Conservation (phyloP, 2,329 filamentous ascomycete genomes). For the Neoarthrinium moseri region DNA sequence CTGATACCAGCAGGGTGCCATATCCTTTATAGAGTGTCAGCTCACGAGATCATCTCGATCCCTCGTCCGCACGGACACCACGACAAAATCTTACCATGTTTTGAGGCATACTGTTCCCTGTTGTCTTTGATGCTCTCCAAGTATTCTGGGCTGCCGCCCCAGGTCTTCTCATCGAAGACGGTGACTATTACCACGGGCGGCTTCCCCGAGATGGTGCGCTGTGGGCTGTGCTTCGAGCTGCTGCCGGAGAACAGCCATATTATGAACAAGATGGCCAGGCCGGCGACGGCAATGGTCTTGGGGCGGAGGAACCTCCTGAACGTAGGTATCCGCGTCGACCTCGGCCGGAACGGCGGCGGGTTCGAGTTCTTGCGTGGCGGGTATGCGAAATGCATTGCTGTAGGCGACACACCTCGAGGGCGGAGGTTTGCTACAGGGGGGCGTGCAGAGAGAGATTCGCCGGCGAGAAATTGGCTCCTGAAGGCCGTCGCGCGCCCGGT, state of each 20-base stretch:
- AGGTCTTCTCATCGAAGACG: slow-evolving; percentile 65
- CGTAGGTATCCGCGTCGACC: slow-evolving; percentile 53
- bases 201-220: slow-evolving; percentile 44
- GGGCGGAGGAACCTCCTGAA: slow-evolving; percentile 63
- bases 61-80: not conserved
- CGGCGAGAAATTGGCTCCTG: no score
- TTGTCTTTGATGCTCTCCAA: slow-evolving; percentile 76
- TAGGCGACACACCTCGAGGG: no score
- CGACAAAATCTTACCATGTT: slow-evolving; percentile 65
- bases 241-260: slow-evolving; percentile 57
- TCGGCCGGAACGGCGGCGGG: slow-evolving; percentile 67
- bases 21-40: slow-evolving; percentile 62
- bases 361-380: slow-evolving; percentile 82
- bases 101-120: slow-evolving; percentile 77
- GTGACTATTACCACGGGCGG: slow-evolving; percentile 79
- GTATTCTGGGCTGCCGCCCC: slow-evolving; percentile 62
- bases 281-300: slow-evolving; percentile 55
- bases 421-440: no score
- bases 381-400: slow-evolving; percentile 88
- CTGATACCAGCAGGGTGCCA: slow-evolving; percentile 75
- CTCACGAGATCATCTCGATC: not conserved
- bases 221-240: slow-evolving; percentile 28
- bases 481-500: no score
- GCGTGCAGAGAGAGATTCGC: no score
- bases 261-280: slow-evolving; percentile 53